phyloP scores from a whole-genome alignment of 148 eudicot species.

The Persicaria tinctoria region DNA sequence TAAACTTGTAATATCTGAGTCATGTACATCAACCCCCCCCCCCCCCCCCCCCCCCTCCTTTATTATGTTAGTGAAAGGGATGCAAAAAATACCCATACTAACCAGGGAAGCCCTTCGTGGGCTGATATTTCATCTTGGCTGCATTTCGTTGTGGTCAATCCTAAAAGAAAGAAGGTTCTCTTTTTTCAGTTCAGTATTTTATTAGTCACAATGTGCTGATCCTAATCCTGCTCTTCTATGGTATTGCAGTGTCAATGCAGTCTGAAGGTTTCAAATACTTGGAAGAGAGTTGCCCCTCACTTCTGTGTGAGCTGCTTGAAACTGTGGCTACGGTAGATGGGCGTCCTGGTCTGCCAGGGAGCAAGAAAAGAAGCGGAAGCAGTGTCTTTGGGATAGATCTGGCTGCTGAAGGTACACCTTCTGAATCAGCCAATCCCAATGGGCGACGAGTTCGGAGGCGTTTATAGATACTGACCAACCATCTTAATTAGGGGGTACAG shows the following conservation, averaged over 20 bases:
- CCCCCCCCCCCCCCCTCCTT: no score
- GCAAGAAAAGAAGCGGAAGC: conserved; percentile 54
- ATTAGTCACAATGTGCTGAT: no score
- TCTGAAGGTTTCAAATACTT: conserved; percentile 66
- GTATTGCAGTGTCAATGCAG: conserved; percentile 63
- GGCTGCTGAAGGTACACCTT: conserved; percentile 34
- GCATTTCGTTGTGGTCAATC: no score
- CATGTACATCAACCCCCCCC: conserved; percentile 13
- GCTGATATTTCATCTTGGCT: no score
- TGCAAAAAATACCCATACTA: no score
- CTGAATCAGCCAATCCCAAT: conserved; percentile 38
- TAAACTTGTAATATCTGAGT: conserved; percentile 36
- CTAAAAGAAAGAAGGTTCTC: no score
- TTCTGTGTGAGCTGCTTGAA: conserved; percentile 52
- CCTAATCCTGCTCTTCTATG: not conserved
- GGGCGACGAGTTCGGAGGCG: conserved; percentile 44
- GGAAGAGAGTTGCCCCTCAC: conserved; percentile 58
- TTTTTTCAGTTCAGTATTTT: no score
- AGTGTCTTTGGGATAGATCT: conserved; percentile 67
- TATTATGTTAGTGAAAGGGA: no score
- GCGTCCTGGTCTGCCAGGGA: conserved; percentile 19
- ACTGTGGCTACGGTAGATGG: conserved; percentile 56
- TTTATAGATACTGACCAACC: conserved; percentile 11
- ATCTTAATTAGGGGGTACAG: not conserved
- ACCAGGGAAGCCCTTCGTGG: no score